Percentiles rank a stretch among this genome's conserved stretches.
Evolutionary conservation across 2,329 filamentous ascomycete species (phyloP).

Genomic region (Neopestalotiopsis rosae): DNA sequence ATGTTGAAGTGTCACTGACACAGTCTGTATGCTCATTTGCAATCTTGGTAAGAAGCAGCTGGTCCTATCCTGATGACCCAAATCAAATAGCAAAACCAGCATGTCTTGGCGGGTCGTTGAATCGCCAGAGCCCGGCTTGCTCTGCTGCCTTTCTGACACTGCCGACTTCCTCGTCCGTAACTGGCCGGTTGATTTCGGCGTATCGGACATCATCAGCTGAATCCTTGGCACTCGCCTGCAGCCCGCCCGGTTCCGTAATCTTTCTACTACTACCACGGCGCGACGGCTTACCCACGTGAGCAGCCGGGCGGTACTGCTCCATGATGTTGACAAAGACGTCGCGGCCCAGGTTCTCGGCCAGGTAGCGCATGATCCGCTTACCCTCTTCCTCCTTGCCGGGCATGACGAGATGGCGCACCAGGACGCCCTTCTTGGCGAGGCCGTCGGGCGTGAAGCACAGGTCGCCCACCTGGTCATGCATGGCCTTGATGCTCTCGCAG

Average conservation of each 20-base stretch:
- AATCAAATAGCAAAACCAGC: conserved; percentile 55
- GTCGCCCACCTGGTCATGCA: conserved; percentile 84
- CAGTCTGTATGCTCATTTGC: no score
- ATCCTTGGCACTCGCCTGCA: conserved; percentile 31
- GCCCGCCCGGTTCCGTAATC: conserved; percentile 29
- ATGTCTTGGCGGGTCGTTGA: conserved; percentile 68
- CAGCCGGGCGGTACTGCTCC: conserved; percentile 85
- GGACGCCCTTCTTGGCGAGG: conserved; percentile 76
- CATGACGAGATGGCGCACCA: conserved; percentile 85
- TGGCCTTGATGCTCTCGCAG: conserved; percentile 77
- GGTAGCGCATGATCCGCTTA: conserved; percentile 74
- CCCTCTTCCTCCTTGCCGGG: conserved; percentile 79
- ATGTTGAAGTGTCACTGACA: no score
- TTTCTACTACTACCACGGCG: conserved; percentile 32
- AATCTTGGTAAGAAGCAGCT: no score
- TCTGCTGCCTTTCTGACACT: conserved; percentile 71
- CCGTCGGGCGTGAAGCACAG: conserved; percentile 82
- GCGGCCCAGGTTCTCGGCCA: conserved; percentile 73
- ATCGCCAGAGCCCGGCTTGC: conserved; percentile 77
- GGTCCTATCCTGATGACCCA: not conserved
- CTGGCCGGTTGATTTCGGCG: conserved; percentile 77
- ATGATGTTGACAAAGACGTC: conserved; percentile 86
- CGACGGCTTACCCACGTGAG: conserved; percentile 77
- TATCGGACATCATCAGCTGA: conserved; percentile 63
- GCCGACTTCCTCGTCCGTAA: conserved; percentile 68